Base-by-base conservation (phyloP, 352 stramenopile species). In the Saprolegnia parasitica region DNA sequence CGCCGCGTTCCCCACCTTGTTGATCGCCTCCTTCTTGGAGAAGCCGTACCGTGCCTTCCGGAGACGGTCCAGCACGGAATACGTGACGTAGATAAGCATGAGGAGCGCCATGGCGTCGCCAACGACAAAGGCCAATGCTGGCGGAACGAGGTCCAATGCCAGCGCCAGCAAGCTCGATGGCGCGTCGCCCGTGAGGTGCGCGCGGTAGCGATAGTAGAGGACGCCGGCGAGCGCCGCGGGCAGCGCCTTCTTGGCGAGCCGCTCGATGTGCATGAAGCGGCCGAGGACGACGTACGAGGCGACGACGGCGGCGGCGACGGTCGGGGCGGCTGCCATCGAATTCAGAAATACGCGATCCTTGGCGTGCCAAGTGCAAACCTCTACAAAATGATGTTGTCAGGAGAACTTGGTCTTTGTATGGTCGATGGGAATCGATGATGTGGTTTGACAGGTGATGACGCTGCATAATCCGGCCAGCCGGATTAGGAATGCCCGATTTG, bases 1-100 rank as follows among this genome's bases (percentile, higher is more conserved):
- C 9, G 81, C 71, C 1, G 71, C 74, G 32, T 81, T 81, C 35
- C 86, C 86, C 26, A 90, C 56, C 5, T 83, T 74, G 68, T 94
- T 94, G n/a, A 94, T 60, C 29, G 90, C 65, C 18, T 81, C 71
- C 77, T 94, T 92, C 54, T 78, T 77, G 15, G 80, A 91, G 18
- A 91, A 78, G 4, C 60, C 58, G 73, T 92, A 94, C 61, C 86
- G 86, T 49, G 71, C 55, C 50, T 85, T 86, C 46, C 84, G 84
- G 37, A 86, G 39, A 16, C 54, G 60, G 35, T 84, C 75, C 9
- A 84, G 23, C 9, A 68, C 21, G n/a, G 20, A 8, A 15, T 54
- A 58, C 8, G 24, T 10, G 10, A 57, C 26, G 15, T 68, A 32
- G 23, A 68, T 39, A 8, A 11, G 8, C 20, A 11, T 32, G 15